Base-by-base conservation (phyloP, 2,329 filamentous ascomycete genomes). In the Septoria petroselini region DNA sequence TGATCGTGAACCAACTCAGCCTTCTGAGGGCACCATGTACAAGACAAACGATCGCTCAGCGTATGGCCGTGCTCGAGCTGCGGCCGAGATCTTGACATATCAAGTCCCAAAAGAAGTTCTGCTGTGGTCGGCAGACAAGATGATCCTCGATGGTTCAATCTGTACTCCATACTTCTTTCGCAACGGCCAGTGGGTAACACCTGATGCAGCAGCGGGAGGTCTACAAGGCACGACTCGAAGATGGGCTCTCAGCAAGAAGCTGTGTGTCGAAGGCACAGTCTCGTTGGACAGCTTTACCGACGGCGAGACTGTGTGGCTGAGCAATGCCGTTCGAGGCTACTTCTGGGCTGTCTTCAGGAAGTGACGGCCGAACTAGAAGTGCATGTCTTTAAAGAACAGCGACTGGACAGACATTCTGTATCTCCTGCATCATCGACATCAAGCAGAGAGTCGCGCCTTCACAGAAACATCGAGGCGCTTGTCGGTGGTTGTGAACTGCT, bases 321-420 rank as follows among this genome's bases (percentile, higher is more conserved):
- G 90, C 68, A 96, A 91, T 68, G 90, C 87, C 0, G 85, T 91
- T 1, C 79, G 86, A 57, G 91, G 91, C 0, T 95, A 95, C 57
- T 68, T 64, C 45, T 56, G 55, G 11, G 64, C 62, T 7, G 53
- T 52, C 14, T 61, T 63, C 27, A 41, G 48, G 29, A 39, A 38
- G 43, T 38, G 11, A 34, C 9, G n/a, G n/a, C n/a, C n/a, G n/a
- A n/a, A n/a, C 18, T 6, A 29, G 27, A 31, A 19, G 9, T 12
- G n/a, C n/a, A n/a, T n/a, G n/a, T n/a, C n/a, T n/a, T n/a, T n/a
- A n/a, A n/a, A n/a, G n/a, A n/a, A n/a, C n/a, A n/a, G n/a, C n/a
- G n/a, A n/a, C n/a, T n/a, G n/a, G n/a, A n/a, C n/a, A n/a, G n/a
- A n/a, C n/a, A n/a, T n/a, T n/a, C n/a, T n/a, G n/a, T n/a, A n/a